These are phyloP conservation scores for Torrubiellomyces zombiae DNA, from an alignment of 2,329 filamentous ascomycete genomes.

Conservation along the genomic window DNA sequence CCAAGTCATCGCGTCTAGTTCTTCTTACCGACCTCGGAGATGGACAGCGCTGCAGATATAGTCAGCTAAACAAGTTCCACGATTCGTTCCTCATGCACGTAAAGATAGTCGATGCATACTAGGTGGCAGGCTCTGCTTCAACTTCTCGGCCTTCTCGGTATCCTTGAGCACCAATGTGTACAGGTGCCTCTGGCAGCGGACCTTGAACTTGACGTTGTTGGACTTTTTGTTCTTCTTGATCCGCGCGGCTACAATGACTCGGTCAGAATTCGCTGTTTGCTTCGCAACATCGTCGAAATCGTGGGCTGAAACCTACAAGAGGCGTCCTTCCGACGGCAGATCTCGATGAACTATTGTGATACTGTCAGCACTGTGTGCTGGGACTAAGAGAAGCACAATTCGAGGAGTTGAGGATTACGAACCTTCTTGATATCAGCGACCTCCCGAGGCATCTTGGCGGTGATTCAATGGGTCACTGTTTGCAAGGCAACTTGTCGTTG, in stretches of 20 bases:
- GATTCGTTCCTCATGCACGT: slow-evolving; percentile 4
- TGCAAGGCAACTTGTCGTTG: slow-evolving; percentile 7
- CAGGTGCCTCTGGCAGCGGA: slow-evolving; percentile 89
- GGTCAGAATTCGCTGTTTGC: slow-evolving; percentile 13
- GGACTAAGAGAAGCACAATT: too few relatives aligned
- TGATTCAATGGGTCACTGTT: slow-evolving; percentile 16
- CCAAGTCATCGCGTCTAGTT: slow-evolving; percentile 14
- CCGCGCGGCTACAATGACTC: slow-evolving; percentile 48
- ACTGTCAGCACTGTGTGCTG: slow-evolving; percentile 13
- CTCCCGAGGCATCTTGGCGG: slow-evolving; percentile 91
- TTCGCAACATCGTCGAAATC: slow-evolving; percentile 2
- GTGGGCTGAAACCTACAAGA: slow-evolving; percentile 58
- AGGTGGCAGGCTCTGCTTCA: slow-evolving; percentile 96
- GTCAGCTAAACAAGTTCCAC: neutral
- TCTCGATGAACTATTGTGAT: slow-evolving; percentile 96
- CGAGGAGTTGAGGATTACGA: slow-evolving; percentile 5
- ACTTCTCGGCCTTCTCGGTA: slow-evolving; percentile 98
- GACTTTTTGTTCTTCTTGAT: slow-evolving; percentile 92
- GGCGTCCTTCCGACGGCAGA: slow-evolving; percentile 98
- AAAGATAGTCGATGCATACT: slow-evolving; percentile 57
- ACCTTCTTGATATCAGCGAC: slow-evolving; percentile 93
- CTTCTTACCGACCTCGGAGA: slow-evolving; percentile 42
- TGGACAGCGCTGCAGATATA: slow-evolving; percentile 27
- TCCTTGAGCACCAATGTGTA: slow-evolving; percentile 99
- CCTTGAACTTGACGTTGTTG: slow-evolving; percentile 99